phyloP scores from a whole-genome alignment of 2,329 filamentous ascomycete genomes.

The Trichophyton benhamiae region DNA sequence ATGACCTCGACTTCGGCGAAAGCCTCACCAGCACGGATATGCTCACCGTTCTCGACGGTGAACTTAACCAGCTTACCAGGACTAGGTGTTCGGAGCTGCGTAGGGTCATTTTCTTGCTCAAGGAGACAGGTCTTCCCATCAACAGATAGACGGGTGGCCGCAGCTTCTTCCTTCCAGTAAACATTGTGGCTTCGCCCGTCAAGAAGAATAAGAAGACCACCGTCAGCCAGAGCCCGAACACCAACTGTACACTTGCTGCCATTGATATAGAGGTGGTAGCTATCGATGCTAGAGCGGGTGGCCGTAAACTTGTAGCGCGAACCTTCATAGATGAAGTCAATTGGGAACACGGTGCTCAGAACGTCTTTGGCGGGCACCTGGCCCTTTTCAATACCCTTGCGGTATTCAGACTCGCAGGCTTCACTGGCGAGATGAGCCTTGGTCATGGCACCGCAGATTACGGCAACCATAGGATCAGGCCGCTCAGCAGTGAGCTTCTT shows the following conservation, averaged over 20 bases:
- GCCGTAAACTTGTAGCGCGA: slow-evolving; percentile 96
- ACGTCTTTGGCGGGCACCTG: slow-evolving; percentile 95
- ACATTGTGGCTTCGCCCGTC: slow-evolving; percentile 92
- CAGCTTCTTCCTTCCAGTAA: slow-evolving; percentile 99
- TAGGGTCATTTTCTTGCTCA: slow-evolving; percentile 98
- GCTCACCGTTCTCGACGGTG: slow-evolving; percentile 85
- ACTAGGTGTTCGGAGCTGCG: slow-evolving; percentile 84
- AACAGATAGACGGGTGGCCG: slow-evolving; percentile 86
- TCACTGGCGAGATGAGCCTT: slow-evolving; percentile 95
- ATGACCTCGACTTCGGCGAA: slow-evolving; percentile 99
- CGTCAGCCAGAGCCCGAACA: slow-evolving; percentile 83
- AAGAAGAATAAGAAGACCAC: slow-evolving; percentile 81
- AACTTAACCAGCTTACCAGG: slow-evolving; percentile 98
- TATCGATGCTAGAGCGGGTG: slow-evolving; percentile 80
- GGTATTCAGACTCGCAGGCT: slow-evolving; percentile 74
- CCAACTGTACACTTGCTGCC: slow-evolving; percentile 92
- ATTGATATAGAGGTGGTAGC: slow-evolving; percentile 97
- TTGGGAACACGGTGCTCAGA: slow-evolving; percentile 90
- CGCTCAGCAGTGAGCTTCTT: slow-evolving; percentile 95
- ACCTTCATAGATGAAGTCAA: slow-evolving; percentile 98
- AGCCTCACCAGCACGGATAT: slow-evolving; percentile 80
- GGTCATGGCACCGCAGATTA: slow-evolving; percentile 86
- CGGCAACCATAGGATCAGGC: slow-evolving; percentile 84
- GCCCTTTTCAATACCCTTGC: slow-evolving; percentile 81
- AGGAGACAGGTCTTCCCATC: slow-evolving; percentile 97